Evolutionary conservation across 305 asterid species (phyloP), one percentile per base, ranked within the genome.

Genomic region (Fraxinus angustifolia): DNA sequence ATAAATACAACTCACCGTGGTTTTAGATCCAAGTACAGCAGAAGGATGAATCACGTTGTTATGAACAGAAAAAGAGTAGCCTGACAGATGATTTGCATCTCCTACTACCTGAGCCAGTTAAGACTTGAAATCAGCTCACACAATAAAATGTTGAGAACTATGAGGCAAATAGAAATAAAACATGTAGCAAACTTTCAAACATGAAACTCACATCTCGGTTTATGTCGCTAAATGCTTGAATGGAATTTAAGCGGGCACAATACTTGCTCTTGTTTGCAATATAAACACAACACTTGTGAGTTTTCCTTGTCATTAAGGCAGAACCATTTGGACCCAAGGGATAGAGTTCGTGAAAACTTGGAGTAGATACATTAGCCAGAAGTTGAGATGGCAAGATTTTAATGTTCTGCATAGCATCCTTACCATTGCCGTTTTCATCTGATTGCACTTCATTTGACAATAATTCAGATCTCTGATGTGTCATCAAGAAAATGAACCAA

Each of bases 211-310:
- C 99, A 88, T 96, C 99, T 83, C 98, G 90, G 76, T 96, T 96
- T 84, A 94, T 88, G 89, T 96, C 98, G 17, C 90, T 89, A 89
- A 92, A 96, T 67, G 99, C 93, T 82, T 96, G 98, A 82, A 96
- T 88, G 79, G 99, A 92, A 85, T 91, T 94, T 75, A 96, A 81
- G 75, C 95, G 92, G 10, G 91, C 96, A 82, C 99, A 96, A 86
- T 96, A 96, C 82, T 92, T 92, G 93, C 90, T 93, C 86, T 96
- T 94, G 88, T 88, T 91, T 78, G 98, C 97, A 87, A 96, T 92
- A 85, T 92, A 93, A 83, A 94, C 97, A 88, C 97, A 94, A 83
- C 99, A 96, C 68, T 96, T 96, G 72, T 96, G 98, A 60, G 97
- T 90, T 83, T 91, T 92, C 82, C 86, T 89, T 65, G 82, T 76